These are phyloP conservation scores for Pyrenochaeta sp. DNA, from an alignment of 2,329 filamentous ascomycete species.

Conservation along the genomic window DNA sequence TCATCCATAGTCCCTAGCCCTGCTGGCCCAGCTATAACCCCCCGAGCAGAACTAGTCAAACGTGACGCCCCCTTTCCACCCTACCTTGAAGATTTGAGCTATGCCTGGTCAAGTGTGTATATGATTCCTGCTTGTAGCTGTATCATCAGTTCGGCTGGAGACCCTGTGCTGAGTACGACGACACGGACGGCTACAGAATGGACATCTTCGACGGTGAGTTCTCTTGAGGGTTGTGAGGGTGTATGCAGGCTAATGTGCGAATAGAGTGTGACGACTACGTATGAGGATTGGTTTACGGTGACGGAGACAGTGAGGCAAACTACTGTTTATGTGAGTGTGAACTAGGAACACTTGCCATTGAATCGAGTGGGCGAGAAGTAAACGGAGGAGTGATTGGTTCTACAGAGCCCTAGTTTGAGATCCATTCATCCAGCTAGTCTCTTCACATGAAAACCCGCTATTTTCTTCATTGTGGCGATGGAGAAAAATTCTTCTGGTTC, in stretches of 20 bases:
- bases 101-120: conserved; percentile 20
- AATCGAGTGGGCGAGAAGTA: background rate
- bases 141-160: conserved; percentile 19
- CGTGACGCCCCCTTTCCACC: conserved; percentile 15
- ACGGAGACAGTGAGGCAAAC: conserved; percentile 24
- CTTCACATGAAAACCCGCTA: too few species aligned
- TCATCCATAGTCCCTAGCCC: background rate
- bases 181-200: conserved; percentile 16
- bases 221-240: background rate
- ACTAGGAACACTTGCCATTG: conserved; percentile 1
- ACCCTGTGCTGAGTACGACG: conserved; percentile 11
- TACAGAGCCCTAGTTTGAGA: background rate
- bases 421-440: too few species aligned
- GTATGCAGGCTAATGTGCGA: background rate
- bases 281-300: conserved; percentile 27
- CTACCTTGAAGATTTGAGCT: conserved; percentile 19
- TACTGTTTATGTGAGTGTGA: conserved; percentile 15
- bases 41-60: conserved; percentile 7
- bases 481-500: too few species aligned
- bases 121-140: conserved; percentile 26
- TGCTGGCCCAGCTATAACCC: background rate
- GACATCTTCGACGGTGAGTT: conserved; percentile 15
- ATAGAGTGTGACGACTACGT: conserved; percentile 16
- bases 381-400: background rate
- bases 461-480: too few species aligned